A percentile compares a stretch with the other conserved stretches of the same genome.
These are phyloP conservation scores for Hygrophoropsis aurantiaca DNA, from an alignment of 768 basidiomycete genomes.

Conservation along the genomic window DNA sequence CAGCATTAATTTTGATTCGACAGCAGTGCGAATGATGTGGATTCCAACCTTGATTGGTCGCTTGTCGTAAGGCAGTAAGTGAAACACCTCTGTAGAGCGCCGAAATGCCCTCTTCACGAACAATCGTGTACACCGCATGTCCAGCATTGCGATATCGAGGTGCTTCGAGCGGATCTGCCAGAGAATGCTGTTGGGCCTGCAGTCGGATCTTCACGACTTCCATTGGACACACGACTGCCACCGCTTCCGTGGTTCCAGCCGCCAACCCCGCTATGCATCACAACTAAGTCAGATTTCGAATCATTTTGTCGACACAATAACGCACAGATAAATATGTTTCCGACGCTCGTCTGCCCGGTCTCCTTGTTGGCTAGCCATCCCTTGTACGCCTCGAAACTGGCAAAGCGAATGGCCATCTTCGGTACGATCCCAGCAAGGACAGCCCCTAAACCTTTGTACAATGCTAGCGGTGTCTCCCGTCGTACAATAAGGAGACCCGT, in stretches of 20 bases:
- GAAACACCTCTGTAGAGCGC: conserved; percentile 92
- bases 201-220: conserved; percentile 98
- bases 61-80: conserved; percentile 91
- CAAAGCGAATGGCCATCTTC: conserved; percentile 99
- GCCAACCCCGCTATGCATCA: conserved; percentile 76
- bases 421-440: conserved; percentile 96
- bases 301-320: no score
- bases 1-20: conserved; percentile 1
- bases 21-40: background rate
- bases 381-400: conserved; percentile 96
- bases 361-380: conserved; percentile 69
- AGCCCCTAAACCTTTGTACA: conserved; percentile 98
- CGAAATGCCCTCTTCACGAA: conserved; percentile 84
- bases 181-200: conserved; percentile 96
- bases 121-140: conserved; percentile 92
- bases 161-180: conserved; percentile 91
- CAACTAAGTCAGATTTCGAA: conserved; percentile 1
- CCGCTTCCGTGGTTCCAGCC: conserved; percentile 94
- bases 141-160: conserved; percentile 96
- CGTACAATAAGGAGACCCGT: conserved; percentile 86
- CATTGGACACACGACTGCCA: conserved; percentile 96
- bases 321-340: conserved; percentile 85
- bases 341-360: conserved; percentile 78
- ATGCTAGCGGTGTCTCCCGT: conserved; percentile 89
- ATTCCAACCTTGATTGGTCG: conserved; percentile 87